Base-by-base conservation (phyloP, 495 filamentous ascomycete species). In the Cercophora samala region DNA sequence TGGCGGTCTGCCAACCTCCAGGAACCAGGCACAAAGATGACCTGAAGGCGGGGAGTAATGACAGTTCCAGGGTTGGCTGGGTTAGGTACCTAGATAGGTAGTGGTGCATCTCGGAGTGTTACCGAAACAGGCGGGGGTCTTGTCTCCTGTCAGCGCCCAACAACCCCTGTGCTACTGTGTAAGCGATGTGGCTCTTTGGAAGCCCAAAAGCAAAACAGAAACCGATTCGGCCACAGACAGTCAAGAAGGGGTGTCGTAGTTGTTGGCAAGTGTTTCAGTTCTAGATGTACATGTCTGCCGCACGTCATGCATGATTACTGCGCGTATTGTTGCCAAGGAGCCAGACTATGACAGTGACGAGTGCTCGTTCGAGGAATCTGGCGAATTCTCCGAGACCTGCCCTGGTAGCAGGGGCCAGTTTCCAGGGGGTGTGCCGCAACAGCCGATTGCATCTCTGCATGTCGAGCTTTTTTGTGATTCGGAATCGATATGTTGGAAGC, bases 91-190 rank as follows among this genome's bases (percentile, higher is more conserved):
- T 46, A 46, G 37, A 2, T 17, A 53, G 32, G 9, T 22, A 23
- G 19, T 29, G 19, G 9, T 64, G 4, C 26, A 18, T 60, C 46
- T 65, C 64, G 64, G 64, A 59, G 53, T 51, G 55, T 58, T 65
- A 58, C 64, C 64, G 64, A 60, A 59, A 59, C 54, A 65, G 56
- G n/a, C n/a, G n/a, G n/a, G 63, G 63, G 54, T 64, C 29, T 25
- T 11, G n/a, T 22, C 37, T 62, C 17, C 37, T 29, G 29, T 25
- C 60, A 62, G 19, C n/a, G 19, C 18, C 26, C 17, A 42, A 17
- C 17, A 62, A 62, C 13, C 51, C 42, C 37, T 53, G 26, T 29
- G 60, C 37, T 46, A 2, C 53, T 21, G 19, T 54, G 6, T 18
- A 19, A 56, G 53, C n/a, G 22, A 21, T 56, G 6, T 19, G 22